Evolutionary conservation across 768 basidiomycete genomes (phyloP), one percentile per base, ranked within the genome.

Genomic region (Suillus discolor): DNA sequence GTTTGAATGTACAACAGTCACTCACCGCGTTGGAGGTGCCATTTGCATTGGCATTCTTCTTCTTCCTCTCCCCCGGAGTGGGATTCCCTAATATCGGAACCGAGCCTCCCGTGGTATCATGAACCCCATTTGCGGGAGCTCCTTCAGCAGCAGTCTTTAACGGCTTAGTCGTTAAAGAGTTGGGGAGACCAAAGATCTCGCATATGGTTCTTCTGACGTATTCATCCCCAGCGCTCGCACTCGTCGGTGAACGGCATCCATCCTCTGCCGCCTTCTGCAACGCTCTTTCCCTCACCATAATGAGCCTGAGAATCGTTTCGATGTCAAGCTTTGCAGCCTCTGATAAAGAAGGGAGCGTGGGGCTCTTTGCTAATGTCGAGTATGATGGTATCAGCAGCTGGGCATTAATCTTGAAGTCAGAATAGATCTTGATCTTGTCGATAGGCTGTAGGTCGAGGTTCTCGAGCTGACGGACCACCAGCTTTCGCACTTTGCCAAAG

Each of bases 241-340:
- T 70, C 0, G 71, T 75, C 0, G 80, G 79, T 1, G 72, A 73
- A 23, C 65, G 71, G 34, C 63, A 68, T 3, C 79, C 78, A 1
- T 59, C 67, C 23, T 71, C 70, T 5, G 72, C 68, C 2, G 82
- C 76, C 7, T 81, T 75, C 25, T 80, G 80, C 55, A 69, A 70
- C 3, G 71, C 72, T 12, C 74, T 74, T 65, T 91, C 90, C 1
- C 89, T 81, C 2, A 84, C 85, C 4, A 76, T 73, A 0, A 85
- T 85, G 18, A 91, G 78, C 42, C 73, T 80, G 1, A 89, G 72
- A 0, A 85, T 79, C 0, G 86, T 87, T 41, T 88, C 84, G 69
- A 87, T 72, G 53, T 87, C 87, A n/a, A 93, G 77, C 36, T 78
- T 77, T 3, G 77, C 71, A 49, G 85, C 88, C 63, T 92, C 92